Evolutionary conservation across 345 rosid species (phyloP).

Genomic region (Bruguiera sexangula): DNA sequence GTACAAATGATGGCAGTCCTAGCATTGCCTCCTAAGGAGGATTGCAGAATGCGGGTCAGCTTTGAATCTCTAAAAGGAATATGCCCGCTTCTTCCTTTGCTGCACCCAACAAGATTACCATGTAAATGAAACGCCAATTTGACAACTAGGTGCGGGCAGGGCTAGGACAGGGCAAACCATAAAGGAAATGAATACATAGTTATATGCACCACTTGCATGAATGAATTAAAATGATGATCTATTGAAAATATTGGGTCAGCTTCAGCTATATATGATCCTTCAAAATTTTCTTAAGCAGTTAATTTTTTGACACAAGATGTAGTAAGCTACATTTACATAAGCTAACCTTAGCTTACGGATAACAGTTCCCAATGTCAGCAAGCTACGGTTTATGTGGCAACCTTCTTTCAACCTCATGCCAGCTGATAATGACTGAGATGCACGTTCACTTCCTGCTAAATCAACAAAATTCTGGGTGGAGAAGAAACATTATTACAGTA

Average conservation of each 20-base stretch:
- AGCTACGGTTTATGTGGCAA: conserved; percentile 90
- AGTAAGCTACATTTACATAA: neutral
- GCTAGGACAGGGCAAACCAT: neutral
- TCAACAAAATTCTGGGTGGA: conserved; percentile 72
- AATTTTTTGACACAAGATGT: neutral
- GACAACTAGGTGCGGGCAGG: neutral
- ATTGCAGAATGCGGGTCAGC: conserved; percentile 89
- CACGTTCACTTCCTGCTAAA: conserved; percentile 98
- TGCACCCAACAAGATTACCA: conserved; percentile 41
- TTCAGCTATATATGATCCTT: neutral
- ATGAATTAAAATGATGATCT: neutral
- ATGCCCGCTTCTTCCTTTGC: conserved; percentile 91
- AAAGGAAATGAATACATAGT: neutral
- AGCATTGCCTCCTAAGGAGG: conserved; percentile 89
- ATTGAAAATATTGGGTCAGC: neutral
- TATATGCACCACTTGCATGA: neutral
- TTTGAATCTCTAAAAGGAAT: conserved; percentile 93
- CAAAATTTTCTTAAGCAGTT: neutral
- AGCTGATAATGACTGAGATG: conserved; percentile 84
- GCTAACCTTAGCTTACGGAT: conserved; percentile 91
- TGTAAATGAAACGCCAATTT: conserved; percentile 9
- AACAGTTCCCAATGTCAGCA: conserved; percentile 90
- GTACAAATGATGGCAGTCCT: conserved; percentile 92
- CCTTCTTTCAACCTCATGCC: conserved; percentile 93
- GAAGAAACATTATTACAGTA: conserved; percentile 11